Base-by-base conservation (phyloP, 257 asterid species). In the Agastache rugosa region DNA sequence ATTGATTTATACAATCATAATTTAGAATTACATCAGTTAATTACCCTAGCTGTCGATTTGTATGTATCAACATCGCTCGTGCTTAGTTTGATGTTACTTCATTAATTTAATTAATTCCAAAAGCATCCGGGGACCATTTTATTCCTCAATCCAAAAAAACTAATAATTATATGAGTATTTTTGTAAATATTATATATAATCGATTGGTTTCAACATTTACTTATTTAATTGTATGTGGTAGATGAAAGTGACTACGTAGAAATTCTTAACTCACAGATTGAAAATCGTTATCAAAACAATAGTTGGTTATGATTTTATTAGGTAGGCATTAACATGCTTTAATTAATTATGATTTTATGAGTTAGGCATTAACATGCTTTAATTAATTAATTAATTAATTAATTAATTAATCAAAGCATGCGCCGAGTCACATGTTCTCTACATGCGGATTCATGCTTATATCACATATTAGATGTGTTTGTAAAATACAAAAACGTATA, bases 351-450 rank as follows among this genome's bases (percentile, higher is more conserved):
- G n/a, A n/a, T n/a, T n/a, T n/a, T n/a, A n/a, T 29, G 1, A 31
- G 4, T 31, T 31, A 31, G 35, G 35, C 35, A 31, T 3, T 31
- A 31, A 31, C 35, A 31, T 6, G 35, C 35, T 31, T 31, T 31
- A 2, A 31, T 31, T 31, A 31, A n/a, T n/a, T n/a, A n/a, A n/a
- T n/a, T n/a, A n/a, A n/a, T n/a, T 31, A 31, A 31, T 75, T 25
- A 27, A 55, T 70, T 56, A 71, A 47, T 75, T 75, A 64, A 19
- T 20, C 45, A 29, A 22, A 75, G 78, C 81, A 72, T 80, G 83
- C 83, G 15, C 3, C 8, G 5, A n/a, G 12, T 9, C 3, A 50
- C n/a, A 65, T 22, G 19, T 22, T 51, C 67, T 55, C 22, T 42
- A 31, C 75, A 71, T 22, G 45, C 27, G 39, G 35, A 74, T 20